phyloP scores from a whole-genome alignment of 768 basidiomycete genomes.

The Antrodiella citrinella region DNA sequence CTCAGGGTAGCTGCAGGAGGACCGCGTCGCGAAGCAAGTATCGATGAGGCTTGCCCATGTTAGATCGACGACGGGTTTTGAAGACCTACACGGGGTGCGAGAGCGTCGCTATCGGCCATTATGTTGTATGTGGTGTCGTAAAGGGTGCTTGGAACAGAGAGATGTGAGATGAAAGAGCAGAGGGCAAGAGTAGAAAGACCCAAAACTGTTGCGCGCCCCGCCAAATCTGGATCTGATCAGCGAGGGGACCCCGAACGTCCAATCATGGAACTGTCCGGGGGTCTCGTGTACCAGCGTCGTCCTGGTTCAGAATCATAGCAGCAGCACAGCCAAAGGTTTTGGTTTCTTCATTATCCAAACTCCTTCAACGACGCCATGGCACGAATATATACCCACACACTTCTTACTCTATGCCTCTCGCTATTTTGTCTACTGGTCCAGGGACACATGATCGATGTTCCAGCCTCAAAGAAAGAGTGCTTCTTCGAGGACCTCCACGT shows the following conservation, averaged over 20 bases:
- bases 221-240: constrained; percentile 6
- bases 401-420: neutral
- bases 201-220: constrained; percentile 13
- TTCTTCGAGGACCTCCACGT: constrained; percentile 92
- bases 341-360: neutral
- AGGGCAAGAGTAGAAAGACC: constrained; percentile 9
- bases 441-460: constrained; percentile 67
- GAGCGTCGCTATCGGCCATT: constrained; percentile 40
- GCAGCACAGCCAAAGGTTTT: neutral
- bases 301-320: neutral
- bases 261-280: constrained; percentile 4
- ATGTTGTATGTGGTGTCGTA: neutral
- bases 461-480: constrained; percentile 82
- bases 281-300: neutral
- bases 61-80: constrained; percentile 4
- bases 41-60: constrained; percentile 3
- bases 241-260: neutral
- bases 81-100: constrained; percentile 61
- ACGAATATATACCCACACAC: constrained; percentile 28
- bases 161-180: constrained; percentile 7
- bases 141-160: constrained; percentile 5
- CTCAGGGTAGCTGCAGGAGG: no score
- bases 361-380: constrained; percentile 23
- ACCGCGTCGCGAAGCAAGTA: neutral
- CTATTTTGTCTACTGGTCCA: constrained; percentile 16